Base-by-base conservation (phyloP, 1,284 basidiomycete genomes). In the Afroboletus lepidellus region DNA sequence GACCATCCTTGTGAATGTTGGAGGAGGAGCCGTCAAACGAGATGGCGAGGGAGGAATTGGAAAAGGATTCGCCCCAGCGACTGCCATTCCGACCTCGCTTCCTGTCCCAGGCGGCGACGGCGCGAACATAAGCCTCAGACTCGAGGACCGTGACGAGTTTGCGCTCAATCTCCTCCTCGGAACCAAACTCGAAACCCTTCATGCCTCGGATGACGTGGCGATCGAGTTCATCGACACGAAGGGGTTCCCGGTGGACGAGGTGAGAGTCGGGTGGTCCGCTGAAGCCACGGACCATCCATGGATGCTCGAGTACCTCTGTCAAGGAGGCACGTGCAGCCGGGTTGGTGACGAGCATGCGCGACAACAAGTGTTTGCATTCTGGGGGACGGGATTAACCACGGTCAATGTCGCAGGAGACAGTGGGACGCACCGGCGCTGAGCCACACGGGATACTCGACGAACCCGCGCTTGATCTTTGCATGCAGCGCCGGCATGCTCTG, bases 401-500 rank as follows among this genome's bases (percentile, higher is more conserved):
- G 57, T 33, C 30, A 50, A 30, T 18, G 37, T 42, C 5, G 8
- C 39, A 42, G 54, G 33, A 25, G 39, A 53, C 46, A 3, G 49
- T 50, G 13, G 8, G 33, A 48, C 85, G 62, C 66, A 92, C 92
- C 92, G 62, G 90, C 84, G 63, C 91, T 95, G 18, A 99, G 77
- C 96, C 96, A 99, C 9, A 92, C 90, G 0, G 96, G 96, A 67
- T 99, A 99, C 68, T 99, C 96, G 43, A 98, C 95, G 41, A 95
- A 75, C 1, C 97, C 96, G 3, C 94, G 84, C 72, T 99, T 99
- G 75, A 99, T 99, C 77, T 99, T 99, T 37, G 96, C 96, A 69
- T 99, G 97, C 46, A 99, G 75, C 0, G 95, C 96, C 3, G 96
- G 97, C 96, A 99, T 99, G 66, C 90, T 94, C 73, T 98, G 94